Percentiles rank a stretch among this genome's conserved stretches.
Evolutionary conservation across 805 yeast species (phyloP).

Genomic region (Pichia deserticola): DNA sequence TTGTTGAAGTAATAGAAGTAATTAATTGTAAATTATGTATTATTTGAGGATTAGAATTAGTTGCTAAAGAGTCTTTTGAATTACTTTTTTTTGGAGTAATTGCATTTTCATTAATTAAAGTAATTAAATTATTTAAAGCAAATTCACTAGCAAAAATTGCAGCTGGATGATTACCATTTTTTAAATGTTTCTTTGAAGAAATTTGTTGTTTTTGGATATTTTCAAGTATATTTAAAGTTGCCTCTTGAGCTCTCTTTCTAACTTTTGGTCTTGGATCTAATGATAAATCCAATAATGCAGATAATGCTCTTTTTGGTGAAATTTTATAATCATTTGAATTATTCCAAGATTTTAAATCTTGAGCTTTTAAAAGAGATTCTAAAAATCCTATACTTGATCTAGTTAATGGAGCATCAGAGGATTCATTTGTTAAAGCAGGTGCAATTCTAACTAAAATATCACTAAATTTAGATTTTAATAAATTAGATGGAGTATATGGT

Average conservation of each 20-base stretch:
- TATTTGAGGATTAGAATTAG: conserved; percentile 38
- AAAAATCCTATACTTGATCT: conserved; percentile 81
- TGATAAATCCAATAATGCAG: conserved; percentile 69
- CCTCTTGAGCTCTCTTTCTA: conserved; percentile 89
- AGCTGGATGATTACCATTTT: conserved; percentile 52
- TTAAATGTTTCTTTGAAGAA: conserved; percentile 35
- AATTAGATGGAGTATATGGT: conserved; percentile 61
- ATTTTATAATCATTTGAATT: conserved; percentile 40
- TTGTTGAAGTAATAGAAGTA: conserved; percentile 60
- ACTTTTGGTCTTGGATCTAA: conserved; percentile 91
- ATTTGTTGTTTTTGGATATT: conserved; percentile 51
- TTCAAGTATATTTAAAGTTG: conserved; percentile 56
- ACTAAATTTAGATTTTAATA: conserved; percentile 67
- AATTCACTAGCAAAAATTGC: conserved; percentile 62
- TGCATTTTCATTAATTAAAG: conserved; percentile 33
- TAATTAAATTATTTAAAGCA: conserved; percentile 48
- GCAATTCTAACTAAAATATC: conserved; percentile 76
- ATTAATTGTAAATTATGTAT: conserved; percentile 76
- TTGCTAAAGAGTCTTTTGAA: conserved; percentile 30
- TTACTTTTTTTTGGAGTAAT: conserved; percentile 11
- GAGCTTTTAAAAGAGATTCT: conserved; percentile 71
- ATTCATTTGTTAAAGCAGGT: conserved; percentile 62
- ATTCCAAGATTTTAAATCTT: conserved; percentile 75
- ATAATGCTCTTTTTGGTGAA: conserved; percentile 77
- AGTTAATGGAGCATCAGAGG: conserved; percentile 71